Evolutionary conservation across 2,329 filamentous ascomycete species (phyloP).

Genomic region (Pseudogymnoascus verrucosus): DNA sequence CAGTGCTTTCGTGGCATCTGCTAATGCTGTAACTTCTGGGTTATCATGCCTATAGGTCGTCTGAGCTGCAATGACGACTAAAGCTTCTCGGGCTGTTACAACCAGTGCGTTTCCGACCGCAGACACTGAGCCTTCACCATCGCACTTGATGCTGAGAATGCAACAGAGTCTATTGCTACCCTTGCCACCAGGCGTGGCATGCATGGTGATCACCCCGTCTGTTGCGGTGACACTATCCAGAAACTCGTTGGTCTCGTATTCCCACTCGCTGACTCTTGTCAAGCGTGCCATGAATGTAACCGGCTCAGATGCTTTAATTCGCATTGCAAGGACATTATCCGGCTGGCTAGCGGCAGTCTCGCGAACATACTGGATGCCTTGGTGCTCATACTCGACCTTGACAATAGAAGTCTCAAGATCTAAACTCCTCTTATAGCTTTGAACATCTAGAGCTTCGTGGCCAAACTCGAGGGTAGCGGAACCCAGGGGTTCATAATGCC

Average conservation of each 20-base stretch:
- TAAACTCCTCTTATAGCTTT: conserved; percentile 30
- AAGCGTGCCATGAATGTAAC: conserved; percentile 24
- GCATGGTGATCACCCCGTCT: conserved; percentile 30
- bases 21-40: conserved; percentile 21
- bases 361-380: conserved; percentile 26
- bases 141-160: conserved; percentile 22
- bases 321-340: conserved; percentile 33
- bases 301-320: conserved; percentile 16
- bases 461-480: conserved; percentile 34
- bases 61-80: conserved; percentile 32
- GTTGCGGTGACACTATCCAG: conserved; percentile 30
- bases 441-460: conserved; percentile 25
- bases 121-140: conserved; percentile 23
- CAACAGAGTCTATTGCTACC: conserved; percentile 29
- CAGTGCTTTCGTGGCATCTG: conserved; percentile 18
- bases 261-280: conserved; percentile 32
- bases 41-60: conserved; percentile 31
- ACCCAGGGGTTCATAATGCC: conserved; percentile 39
- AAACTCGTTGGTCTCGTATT: conserved; percentile 36
- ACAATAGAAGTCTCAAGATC: conserved; percentile 30
- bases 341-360: conserved; percentile 33
- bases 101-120: conserved; percentile 29
- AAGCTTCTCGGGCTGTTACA: conserved; percentile 29
- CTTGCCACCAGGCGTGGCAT: conserved; percentile 31
- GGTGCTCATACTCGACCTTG: conserved; percentile 29